Evolutionary conservation across 495 filamentous ascomycete genomes (phyloP).

Genomic region (Penicillium cinerascens): DNA sequence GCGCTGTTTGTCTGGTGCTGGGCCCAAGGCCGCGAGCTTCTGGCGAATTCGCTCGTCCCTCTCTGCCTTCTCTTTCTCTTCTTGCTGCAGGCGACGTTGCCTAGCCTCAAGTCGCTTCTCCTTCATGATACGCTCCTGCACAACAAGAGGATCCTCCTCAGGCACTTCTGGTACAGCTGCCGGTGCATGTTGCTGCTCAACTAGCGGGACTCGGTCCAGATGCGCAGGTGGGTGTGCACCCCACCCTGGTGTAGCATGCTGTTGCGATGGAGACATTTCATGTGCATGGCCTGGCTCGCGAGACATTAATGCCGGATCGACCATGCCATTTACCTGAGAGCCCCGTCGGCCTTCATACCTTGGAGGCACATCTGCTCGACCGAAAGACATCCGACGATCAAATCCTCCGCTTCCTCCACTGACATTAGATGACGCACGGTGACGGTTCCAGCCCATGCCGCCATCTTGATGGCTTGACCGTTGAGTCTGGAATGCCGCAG

Average conservation of each 20-base stretch:
- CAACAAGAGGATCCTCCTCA: constrained; percentile 57
- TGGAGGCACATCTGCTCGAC: constrained; percentile 44
- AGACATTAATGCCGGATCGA: constrained; percentile 31
- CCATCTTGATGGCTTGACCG: constrained; percentile 64
- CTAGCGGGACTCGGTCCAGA: constrained; percentile 42
- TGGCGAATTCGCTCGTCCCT: constrained; percentile 76
- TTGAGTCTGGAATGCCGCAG: constrained; percentile 84
- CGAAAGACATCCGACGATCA: constrained; percentile 55
- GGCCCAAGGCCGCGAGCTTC: constrained; percentile 76
- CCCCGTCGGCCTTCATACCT: constrained; percentile 43
- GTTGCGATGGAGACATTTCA: constrained; percentile 27
- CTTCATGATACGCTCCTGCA: constrained; percentile 83
- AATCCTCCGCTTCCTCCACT: constrained; percentile 82
- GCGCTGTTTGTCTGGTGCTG: constrained; percentile 55
- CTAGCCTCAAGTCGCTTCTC: constrained; percentile 73
- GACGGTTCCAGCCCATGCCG: constrained; percentile 61
- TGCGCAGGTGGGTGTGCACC: constrained; percentile 49
- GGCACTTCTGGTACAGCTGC: constrained; percentile 27
- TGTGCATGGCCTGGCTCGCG: constrained; percentile 19
- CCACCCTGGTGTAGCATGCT: constrained; percentile 33
- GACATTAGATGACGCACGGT: constrained; percentile 89
- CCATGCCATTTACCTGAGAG: constrained; percentile 43
- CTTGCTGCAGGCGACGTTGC: constrained; percentile 75
- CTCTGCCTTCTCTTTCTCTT: constrained; percentile 74
- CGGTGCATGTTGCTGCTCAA: constrained; percentile 26